A percentile compares a stretch with the other conserved stretches of the same genome.
Evolutionary conservation across 257 asterid species (phyloP).

Genomic region (Solanum pinnatisectum): DNA sequence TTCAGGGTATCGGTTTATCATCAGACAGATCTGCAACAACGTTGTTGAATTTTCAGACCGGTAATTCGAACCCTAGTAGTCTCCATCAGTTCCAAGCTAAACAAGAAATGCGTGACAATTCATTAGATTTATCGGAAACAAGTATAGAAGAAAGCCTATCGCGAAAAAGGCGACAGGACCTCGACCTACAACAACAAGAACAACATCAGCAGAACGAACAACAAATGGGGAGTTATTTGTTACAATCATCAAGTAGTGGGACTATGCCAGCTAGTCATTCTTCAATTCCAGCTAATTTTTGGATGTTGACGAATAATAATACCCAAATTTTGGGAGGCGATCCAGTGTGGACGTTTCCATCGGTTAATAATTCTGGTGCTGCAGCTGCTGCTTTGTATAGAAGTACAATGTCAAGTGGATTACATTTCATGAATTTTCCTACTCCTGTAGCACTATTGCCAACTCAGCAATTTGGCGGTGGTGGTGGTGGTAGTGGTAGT

Average conservation of each 20-base stretch:
- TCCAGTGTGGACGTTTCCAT: conserved; percentile 77
- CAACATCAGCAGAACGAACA: conserved; percentile 50
- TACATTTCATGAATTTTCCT: conserved; percentile 90
- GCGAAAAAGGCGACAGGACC: conserved; percentile 40
- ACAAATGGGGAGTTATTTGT: conserved; percentile 61
- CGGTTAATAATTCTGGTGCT: conserved; percentile 31
- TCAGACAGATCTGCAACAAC: conserved; percentile 50
- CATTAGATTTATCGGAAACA: conserved; percentile 33
- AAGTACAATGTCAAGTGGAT: conserved; percentile 64
- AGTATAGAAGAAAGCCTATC: conserved; percentile 34
- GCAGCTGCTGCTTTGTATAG: conserved; percentile 63
- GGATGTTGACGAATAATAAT: conserved; percentile 79
- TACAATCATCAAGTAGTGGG: conserved; percentile 65
- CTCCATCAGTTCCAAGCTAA: conserved; percentile 36
- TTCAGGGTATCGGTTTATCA: conserved; percentile 51
- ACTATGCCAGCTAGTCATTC: conserved; percentile 64
- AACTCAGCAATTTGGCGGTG: conserved; percentile 37
- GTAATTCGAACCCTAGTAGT: conserved; percentile 30
- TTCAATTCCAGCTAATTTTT: conserved; percentile 72
- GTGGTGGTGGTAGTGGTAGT: not conserved
- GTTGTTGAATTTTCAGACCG: conserved; percentile 50
- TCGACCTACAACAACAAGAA: conserved; percentile 14
- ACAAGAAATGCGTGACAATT: conserved; percentile 44
- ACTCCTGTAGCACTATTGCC: conserved; percentile 71
- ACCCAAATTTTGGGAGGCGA: conserved; percentile 66